A percentile compares a stretch with the other conserved stretches of the same genome.
Conservation (phyloP, 371 early-diverging fungal genomes). For the Synchytrium microbalum region DNA sequence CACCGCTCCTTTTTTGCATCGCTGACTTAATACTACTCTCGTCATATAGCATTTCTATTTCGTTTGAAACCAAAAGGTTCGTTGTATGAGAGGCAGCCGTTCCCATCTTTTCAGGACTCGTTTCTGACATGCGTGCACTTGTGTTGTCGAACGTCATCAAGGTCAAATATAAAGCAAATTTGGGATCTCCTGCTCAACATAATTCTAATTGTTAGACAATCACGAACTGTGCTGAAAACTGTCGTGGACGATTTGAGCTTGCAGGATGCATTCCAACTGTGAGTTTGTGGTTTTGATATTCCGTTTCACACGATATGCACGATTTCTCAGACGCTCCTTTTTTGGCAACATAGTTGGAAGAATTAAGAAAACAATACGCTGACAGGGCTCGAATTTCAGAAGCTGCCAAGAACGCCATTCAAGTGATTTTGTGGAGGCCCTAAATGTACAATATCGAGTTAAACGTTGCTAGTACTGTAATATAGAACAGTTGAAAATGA, state of each 20-base stretch:
- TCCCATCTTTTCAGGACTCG: constrained; percentile 26
- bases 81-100: constrained; percentile 37
- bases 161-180: constrained; percentile 11
- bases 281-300: too few species aligned
- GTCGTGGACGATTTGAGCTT: constrained; percentile 42
- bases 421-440: constrained; percentile 45
- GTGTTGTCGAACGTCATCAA: constrained; percentile 40
- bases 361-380: constrained; percentile 10
- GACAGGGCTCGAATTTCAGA: constrained; percentile 26
- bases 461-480: too few species aligned
- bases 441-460: too few species aligned
- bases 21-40: too few species aligned
- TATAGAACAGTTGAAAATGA: too few species aligned
- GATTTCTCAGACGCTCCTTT: too few species aligned
- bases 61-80: constrained; percentile 38
- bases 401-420: constrained; percentile 33
- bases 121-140: constrained; percentile 31
- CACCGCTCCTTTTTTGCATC: too few species aligned
- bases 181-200: neutral
- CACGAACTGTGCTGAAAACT: constrained; percentile 46
- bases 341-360: constrained; percentile 15
- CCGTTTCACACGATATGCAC: too few species aligned
- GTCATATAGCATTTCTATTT: constrained; percentile 32
- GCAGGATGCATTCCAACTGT: constrained; percentile 24
- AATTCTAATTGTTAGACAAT: constrained; percentile 23